Conservation (phyloP, 306 rosid genomes). For the Vigna trinervia region DNA sequence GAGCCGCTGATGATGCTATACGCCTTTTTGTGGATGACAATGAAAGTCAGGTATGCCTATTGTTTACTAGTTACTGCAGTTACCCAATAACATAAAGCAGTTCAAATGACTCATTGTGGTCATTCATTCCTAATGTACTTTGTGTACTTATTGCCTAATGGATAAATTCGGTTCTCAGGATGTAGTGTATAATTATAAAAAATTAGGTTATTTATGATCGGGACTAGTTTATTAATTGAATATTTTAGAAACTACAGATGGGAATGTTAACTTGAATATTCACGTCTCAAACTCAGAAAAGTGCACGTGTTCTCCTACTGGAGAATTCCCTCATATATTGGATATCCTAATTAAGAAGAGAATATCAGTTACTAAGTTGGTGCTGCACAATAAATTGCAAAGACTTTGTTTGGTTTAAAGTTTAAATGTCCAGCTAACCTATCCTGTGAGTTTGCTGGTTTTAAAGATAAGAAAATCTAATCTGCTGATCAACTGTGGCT, state of each 20-base stretch:
- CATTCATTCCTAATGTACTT: conserved; percentile 5
- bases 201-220: conserved; percentile 19
- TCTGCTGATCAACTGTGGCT: not conserved
- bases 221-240: conserved; percentile 3
- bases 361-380: not conserved
- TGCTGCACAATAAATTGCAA: not conserved
- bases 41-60: conserved; percentile 63
- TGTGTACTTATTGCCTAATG: conserved; percentile 7
- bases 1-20: conserved; percentile 94
- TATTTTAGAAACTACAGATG: conserved; percentile 29
- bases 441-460: not conserved
- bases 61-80: not conserved
- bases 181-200: conserved; percentile 2
- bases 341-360: not conserved
- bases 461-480: not conserved
- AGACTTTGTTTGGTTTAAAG: not conserved
- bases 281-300: not conserved
- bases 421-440: not conserved
- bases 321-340: not conserved
- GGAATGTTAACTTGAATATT: conserved; percentile 31
- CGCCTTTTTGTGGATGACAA: conserved; percentile 73
- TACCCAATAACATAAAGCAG: conserved; percentile 15
- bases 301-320: not conserved
- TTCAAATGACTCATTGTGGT: conserved; percentile 18
- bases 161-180: conserved; percentile 28